Percentiles rank a stretch among this genome's conserved stretches.
Conservation (phyloP, 1,284 basidiomycete genomes). For the Cerrena zonata region DNA sequence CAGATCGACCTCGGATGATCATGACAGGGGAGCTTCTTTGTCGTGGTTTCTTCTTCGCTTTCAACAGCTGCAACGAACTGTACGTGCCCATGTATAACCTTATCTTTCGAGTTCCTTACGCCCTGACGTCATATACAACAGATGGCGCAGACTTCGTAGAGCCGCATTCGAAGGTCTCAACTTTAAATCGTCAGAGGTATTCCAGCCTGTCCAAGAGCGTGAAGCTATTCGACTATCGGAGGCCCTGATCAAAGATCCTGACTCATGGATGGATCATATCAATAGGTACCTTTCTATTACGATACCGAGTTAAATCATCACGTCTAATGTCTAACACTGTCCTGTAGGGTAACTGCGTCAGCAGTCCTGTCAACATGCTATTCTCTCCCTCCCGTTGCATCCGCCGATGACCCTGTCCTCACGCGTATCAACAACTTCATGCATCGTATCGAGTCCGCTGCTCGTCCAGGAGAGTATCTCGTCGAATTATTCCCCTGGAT, state of each 20-base stretch:
- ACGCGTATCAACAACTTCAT: constrained; percentile 6
- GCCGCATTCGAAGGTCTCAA: constrained; percentile 1
- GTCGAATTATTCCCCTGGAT: constrained; percentile 11
- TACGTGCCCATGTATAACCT: constrained; percentile 3
- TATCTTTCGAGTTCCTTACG: neutral
- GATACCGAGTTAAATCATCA: neutral
- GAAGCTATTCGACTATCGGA: constrained; percentile 3
- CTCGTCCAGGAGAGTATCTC: constrained; percentile 8
- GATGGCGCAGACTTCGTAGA: constrained; percentile 5
- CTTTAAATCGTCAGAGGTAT: neutral
- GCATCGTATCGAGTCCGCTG: constrained; percentile 3
- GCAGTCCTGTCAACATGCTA: constrained; percentile 3
- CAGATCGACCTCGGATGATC: constrained; percentile 9
- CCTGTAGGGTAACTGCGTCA: constrained; percentile 3
- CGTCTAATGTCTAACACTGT: too few species aligned
- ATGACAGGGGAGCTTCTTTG: constrained; percentile 12
- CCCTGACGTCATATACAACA: neutral
- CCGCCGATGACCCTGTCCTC: constrained; percentile 3
- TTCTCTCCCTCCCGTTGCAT: constrained; percentile 3
- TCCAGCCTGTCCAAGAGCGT: neutral
- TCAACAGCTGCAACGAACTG: constrained; percentile 2
- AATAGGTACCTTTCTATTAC: neutral
- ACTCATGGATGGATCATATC: constrained; percentile 3
- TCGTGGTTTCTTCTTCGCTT: constrained; percentile 3
- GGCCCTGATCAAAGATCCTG: neutral